Conservation (phyloP, 2,329 filamentous ascomycete genomes). For the Zymoseptoria pseudotritici region DNA sequence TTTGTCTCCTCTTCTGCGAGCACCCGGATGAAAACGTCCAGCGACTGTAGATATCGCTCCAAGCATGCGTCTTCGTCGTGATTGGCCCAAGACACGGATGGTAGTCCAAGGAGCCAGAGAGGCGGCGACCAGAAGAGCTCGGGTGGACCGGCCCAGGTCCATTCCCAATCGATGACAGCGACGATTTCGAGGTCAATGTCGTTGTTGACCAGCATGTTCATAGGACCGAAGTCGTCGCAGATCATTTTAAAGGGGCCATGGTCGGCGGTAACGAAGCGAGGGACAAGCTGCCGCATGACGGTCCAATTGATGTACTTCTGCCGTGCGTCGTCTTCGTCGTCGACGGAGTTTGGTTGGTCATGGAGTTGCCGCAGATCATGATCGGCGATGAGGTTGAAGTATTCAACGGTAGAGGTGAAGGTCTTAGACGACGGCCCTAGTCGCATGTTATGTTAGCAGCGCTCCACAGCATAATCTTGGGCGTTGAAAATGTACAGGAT, state of each 20-base stretch:
- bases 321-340: slow-evolving; percentile 20
- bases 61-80: not conserved
- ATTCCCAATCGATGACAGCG: slow-evolving; percentile 21
- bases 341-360: slow-evolving; percentile 21
- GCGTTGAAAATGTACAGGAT: not conserved
- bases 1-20: not conserved
- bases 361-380: slow-evolving; percentile 20
- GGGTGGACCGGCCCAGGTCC: slow-evolving; percentile 18
- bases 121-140: slow-evolving; percentile 19
- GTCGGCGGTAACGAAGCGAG: slow-evolving; percentile 6
- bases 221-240: slow-evolving; percentile 19
- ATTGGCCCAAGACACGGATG: not conserved
- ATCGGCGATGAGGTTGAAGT: slow-evolving; percentile 18
- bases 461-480: not conserved
- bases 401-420: slow-evolving; percentile 10
- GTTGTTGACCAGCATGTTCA: slow-evolving; percentile 20
- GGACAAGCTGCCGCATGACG: slow-evolving; percentile 1
- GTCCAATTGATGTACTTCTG: slow-evolving; percentile 18
- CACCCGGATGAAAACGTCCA: not conserved
- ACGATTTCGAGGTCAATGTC: slow-evolving; percentile 16
- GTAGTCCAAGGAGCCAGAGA: slow-evolving; percentile 2
- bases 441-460: not conserved
- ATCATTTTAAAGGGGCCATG: slow-evolving; percentile 11
- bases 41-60: not conserved
- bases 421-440: slow-evolving; percentile 1